Evolutionary conservation across 169 alveolate genomes (phyloP), one percentile per base, ranked within the genome.

Genomic region (Plasmodium billcollinsi): DNA sequence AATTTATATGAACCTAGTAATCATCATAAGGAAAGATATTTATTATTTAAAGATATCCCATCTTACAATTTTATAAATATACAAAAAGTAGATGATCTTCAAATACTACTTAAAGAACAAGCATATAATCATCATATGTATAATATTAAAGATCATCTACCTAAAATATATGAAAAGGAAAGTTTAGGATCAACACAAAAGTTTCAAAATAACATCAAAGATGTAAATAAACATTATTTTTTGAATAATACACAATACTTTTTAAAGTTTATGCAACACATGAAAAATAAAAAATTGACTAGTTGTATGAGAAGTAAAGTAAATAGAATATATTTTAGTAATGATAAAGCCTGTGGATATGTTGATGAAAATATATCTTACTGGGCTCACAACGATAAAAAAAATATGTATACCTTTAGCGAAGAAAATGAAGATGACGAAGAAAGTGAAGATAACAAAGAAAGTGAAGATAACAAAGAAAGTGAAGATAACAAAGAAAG

Each of bases 1-100:
- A 61, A 76, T 45, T 26, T 80, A 69, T 80, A 54, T 80, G 90
- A 80, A 80, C 90, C 83, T 6, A 80, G 90, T 39, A 70, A 61
- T 56, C 73, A 80, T 33, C 12, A 5, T 1, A 50, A 54, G 54
- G 90, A 80, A 59, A 54, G 18, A 15, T 52, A 52, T 43, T 15
- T 69, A 3, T 69, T 43, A 12, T 29, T 73, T 2, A 69, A 24
- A 26, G 63, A 80, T n/a, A n/a, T 80, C 5, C 9, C 0, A 24
- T 12, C 71, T 0, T 43, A 21, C 18, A 43, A 18, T 24, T 15
- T 54, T 24, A 26, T 80, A 56, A 56, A 67, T 14, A 69, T 80
- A 80, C 8, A 47, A 33, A 52, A 47, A 11, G 74, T 85, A 21
- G n/a, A 76, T 6, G 76, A 59, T 54, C 65, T 33, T 33, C 9